A percentile compares a stretch with the other conserved stretches of the same genome.
These are phyloP conservation scores for Beauveria pseudobassiana DNA, from an alignment of 2,329 filamentous ascomycete genomes.

Conservation along the genomic window DNA sequence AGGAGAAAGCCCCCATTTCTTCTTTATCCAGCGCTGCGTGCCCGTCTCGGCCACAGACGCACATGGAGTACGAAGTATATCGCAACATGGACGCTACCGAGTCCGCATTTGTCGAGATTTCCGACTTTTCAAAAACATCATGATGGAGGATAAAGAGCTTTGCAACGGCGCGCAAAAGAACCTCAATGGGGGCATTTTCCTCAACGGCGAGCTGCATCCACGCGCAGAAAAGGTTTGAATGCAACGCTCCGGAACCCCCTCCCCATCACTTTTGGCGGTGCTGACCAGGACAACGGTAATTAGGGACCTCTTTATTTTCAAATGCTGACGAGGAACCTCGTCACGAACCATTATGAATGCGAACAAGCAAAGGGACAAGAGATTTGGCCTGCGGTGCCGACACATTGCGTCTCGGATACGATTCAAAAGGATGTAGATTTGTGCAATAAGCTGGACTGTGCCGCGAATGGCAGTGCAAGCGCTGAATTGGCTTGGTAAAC, in stretches of 20 bases:
- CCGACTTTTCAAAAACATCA: conserved; percentile 44
- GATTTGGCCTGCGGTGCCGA: conserved; percentile 23
- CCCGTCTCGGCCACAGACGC: conserved; percentile 34
- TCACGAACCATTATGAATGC: conserved; percentile 21
- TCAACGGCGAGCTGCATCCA: conserved; percentile 45
- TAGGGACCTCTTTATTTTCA: conserved; percentile 41
- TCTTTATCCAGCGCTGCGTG: conserved; percentile 44
- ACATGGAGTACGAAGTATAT: conserved; percentile 45
- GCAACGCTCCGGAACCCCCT: no score
- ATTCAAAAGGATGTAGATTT: conserved; percentile 21
- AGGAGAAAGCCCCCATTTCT: conserved; percentile 33
- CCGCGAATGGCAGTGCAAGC: conserved; percentile 3
- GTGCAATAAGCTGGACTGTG: conserved; percentile 19
- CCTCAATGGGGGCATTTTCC: conserved; percentile 41
- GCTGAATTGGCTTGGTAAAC: conserved; percentile 13
- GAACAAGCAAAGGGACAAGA: conserved; percentile 19
- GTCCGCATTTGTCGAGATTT: conserved; percentile 38
- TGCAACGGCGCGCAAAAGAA: conserved; percentile 43
- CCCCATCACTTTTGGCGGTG: no score
- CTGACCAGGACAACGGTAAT: not conserved
- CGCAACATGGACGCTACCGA: conserved; percentile 38
- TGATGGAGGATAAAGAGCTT: conserved; percentile 43
- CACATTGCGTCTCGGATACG: conserved; percentile 18
- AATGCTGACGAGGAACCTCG: conserved; percentile 18
- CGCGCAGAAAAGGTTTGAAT: conserved; percentile 33